Percentiles rank a stretch among this genome's conserved stretches.
Evolutionary conservation across 192 early-diverging fungal species (phyloP).

Genomic region (Allomyces arbusculus): DNA sequence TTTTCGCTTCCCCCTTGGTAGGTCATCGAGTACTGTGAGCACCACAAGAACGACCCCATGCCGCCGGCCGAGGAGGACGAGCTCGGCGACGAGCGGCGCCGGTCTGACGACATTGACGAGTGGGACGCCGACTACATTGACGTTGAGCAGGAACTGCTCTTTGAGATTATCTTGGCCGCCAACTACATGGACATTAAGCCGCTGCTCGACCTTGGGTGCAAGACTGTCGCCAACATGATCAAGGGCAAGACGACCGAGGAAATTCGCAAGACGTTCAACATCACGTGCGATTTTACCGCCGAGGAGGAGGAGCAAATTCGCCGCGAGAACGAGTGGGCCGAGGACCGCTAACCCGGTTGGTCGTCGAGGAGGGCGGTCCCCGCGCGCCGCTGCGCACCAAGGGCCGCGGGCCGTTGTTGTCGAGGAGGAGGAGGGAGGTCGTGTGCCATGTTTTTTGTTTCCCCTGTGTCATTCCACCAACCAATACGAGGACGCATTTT

Average conservation of each 20-base stretch:
- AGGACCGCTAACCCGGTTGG: conserved; percentile 18
- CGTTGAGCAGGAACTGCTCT: conserved; percentile 58
- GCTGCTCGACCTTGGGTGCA: conserved; percentile 89
- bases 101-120: conserved; percentile 51
- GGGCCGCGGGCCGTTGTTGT: too few relatives aligned
- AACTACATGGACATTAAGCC: conserved; percentile 94
- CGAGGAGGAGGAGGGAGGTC: too few relatives aligned
- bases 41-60: conserved; percentile 52
- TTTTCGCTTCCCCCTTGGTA: too few relatives aligned
- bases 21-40: conserved; percentile 66
- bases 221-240: conserved; percentile 96
- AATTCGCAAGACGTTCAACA: conserved; percentile 92
- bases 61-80: conserved; percentile 21
- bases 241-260: conserved; percentile 83
- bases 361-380: too few relatives aligned
- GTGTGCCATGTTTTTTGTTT: too few relatives aligned
- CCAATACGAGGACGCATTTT: too few relatives aligned
- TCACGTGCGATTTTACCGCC: conserved; percentile 66
- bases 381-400: too few relatives aligned
- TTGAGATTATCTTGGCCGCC: conserved; percentile 64
- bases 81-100: conserved; percentile 26
- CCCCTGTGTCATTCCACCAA: too few relatives aligned
- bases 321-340: conserved; percentile 61
- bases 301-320: conserved; percentile 88
- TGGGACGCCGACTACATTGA: conserved; percentile 65